Base-by-base conservation (phyloP, 1,284 basidiomycete genomes). In the Taiwanofungus camphoratus region DNA sequence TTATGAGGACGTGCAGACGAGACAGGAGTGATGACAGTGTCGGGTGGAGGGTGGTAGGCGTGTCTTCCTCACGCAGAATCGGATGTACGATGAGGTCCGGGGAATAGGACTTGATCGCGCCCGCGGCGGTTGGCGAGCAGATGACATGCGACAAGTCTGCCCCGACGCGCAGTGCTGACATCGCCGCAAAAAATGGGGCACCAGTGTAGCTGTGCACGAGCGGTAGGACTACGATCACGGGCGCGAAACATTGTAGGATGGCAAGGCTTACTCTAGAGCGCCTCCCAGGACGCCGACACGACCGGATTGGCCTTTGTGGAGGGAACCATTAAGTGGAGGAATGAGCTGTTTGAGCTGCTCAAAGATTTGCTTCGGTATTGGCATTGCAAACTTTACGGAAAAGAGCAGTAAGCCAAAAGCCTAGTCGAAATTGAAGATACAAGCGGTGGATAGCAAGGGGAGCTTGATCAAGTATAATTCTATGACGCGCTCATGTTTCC, bases 291-390 rank as follows among this genome's bases (percentile, higher is more conserved):
- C 87, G 39, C 92, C 95, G 21, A 99, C 86, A 18, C 95, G 77
- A 77, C 92, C 93, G 42, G 92, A 94, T 70, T 98, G 95, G 9
- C 95, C 95, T 62, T 99, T 99, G 71, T 96, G 92, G 27, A 97
- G 69, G 35, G 82, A 78, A 3, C 84, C 81, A 55, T 87, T 78
- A 13, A 95, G 74, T 30, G 92, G 90, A 0, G 92, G 92, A 48
- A 95, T 87, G 34, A 95, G 69, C 46, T 76, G 73, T 60, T 82
- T 85, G 48, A 92, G 74, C 58, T 87, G 82, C 20, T 79, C 74
- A 37, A 87, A 57, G 37, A 87, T 66, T 20, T 65, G 56, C 50
- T 72, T 74, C 36, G 82, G 68, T 36, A 86, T 58, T 8, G 78
- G 68, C 83, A 86, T 86, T 22, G 24, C n/a, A n/a, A n/a, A n/a